Conservation (phyloP, 768 basidiomycete genomes). For the Podaxis pistillaris region DNA sequence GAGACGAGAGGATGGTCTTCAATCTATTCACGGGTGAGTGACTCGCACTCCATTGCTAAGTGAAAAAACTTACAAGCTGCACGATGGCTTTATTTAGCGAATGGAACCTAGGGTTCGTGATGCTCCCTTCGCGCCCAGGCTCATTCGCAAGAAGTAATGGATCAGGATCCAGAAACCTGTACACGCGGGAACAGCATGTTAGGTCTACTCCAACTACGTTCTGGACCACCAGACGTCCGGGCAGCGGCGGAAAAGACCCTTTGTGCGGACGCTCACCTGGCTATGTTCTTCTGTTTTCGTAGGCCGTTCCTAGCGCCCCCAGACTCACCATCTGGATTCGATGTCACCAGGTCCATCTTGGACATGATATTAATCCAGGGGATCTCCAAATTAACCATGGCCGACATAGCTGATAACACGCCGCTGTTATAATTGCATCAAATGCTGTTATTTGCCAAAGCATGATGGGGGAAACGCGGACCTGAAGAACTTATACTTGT, state of each 20-base stretch:
- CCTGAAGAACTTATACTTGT: conserved; percentile 98
- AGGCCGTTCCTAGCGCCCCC: conserved; percentile 69
- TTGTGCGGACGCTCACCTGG: conserved; percentile 50
- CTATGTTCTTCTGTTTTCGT: conserved; percentile 75
- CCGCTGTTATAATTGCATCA: conserved; percentile 50
- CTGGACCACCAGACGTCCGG: not conserved
- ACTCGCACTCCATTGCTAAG: not conserved
- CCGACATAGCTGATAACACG: conserved; percentile 96
- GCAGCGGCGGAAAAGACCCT: not conserved
- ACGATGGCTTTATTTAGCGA: conserved; percentile 94
- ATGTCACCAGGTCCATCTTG: conserved; percentile 95
- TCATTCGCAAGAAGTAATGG: conserved; percentile 77
- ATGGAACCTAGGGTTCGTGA: conserved; percentile 80
- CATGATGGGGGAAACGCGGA: conserved; percentile 21
- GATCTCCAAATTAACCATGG: conserved; percentile 97
- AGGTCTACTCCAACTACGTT: not conserved
- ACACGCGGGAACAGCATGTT: conserved; percentile 2
- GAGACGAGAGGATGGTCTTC: conserved; percentile 98
- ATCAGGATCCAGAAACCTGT: conserved; percentile 92
- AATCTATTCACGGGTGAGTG: conserved; percentile 55
- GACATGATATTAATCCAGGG: conserved; percentile 99
- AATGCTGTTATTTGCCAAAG: not conserved
- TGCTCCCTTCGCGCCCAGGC: conserved; percentile 54
- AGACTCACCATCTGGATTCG: conserved; percentile 56
- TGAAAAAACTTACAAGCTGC: conserved; percentile 64